Conservation (phyloP, 116 monocot genomes). For the Zostera marina region DNA sequence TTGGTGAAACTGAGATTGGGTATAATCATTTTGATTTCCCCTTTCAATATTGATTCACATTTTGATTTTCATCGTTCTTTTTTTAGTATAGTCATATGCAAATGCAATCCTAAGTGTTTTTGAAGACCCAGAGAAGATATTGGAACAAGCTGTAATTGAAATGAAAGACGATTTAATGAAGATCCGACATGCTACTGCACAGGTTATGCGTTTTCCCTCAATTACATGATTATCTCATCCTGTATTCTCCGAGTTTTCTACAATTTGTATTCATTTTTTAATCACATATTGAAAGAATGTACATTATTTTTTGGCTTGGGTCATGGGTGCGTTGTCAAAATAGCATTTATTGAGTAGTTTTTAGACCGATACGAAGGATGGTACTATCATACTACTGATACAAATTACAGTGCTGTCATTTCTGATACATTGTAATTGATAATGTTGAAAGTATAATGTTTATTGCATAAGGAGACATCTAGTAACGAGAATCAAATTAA, state of each 20-base stretch:
- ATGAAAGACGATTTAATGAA: conserved; percentile 97
- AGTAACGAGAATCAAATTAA: no score
- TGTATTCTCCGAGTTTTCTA: not conserved
- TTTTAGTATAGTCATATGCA: conserved; percentile 68
- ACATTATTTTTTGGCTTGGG: no score
- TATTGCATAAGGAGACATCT: no score
- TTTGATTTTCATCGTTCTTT: conserved; percentile 2
- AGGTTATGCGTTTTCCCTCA: conserved; percentile 30
- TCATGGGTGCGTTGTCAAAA: no score
- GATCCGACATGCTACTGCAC: conserved; percentile 98
- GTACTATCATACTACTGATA: not conserved
- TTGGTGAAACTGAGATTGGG: conserved; percentile 5
- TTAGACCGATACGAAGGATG: no score
- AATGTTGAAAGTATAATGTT: not conserved
- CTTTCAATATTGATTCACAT: not conserved
- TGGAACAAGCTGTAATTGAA: conserved; percentile 94
- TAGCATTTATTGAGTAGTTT: no score
- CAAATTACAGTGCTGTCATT: not conserved
- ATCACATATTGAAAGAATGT: not conserved
- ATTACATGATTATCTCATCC: not conserved
- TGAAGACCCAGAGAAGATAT: conserved; percentile 94
- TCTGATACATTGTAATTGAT: not conserved
- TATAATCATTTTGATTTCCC: not conserved
- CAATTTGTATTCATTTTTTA: not conserved
- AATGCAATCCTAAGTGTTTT: conserved; percentile 78